phyloP scores from a whole-genome alignment of 202 grass and related monocot species.

The Setaria italica region DNA sequence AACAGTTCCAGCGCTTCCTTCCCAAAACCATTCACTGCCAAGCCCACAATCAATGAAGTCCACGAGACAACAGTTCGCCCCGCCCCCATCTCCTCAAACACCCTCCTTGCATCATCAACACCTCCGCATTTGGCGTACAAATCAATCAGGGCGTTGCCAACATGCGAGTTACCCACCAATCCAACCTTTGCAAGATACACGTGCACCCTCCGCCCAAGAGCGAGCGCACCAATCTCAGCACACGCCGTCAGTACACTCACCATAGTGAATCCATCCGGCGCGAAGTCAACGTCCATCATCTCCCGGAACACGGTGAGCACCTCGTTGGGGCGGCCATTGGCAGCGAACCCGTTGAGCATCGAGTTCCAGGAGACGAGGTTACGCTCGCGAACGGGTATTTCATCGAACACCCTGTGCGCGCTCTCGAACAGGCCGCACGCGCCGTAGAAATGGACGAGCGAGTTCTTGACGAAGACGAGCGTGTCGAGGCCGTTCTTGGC shows the following conservation, averaged over 20 bases:
- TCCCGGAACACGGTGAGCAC: constrained; percentile 71
- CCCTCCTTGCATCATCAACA: constrained; percentile 55
- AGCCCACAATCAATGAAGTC: constrained; percentile 70
- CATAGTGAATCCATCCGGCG: constrained; percentile 69
- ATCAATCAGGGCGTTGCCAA: constrained; percentile 74
- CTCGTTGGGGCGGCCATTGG: constrained; percentile 79
- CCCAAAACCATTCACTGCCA: constrained; percentile 77
- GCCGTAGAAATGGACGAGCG: constrained; percentile 68
- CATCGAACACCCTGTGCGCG: constrained; percentile 81
- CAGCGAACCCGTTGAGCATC: constrained; percentile 70
- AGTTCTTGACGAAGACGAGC: constrained; percentile 77
- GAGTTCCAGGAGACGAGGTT: constrained; percentile 88
- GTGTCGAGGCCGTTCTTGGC: constrained; percentile 60
- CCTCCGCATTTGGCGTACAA: constrained; percentile 77
- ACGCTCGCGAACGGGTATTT: constrained; percentile 56
- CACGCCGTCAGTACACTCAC: constrained; percentile 75
- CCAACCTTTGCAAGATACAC: constrained; percentile 61
- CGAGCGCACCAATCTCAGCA: constrained; percentile 58
- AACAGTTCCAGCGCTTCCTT: constrained; percentile 77
- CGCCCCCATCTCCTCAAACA: constrained; percentile 70
- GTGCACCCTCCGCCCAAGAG: constrained; percentile 73
- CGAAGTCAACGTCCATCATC: constrained; percentile 49
- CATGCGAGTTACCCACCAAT: constrained; percentile 60
- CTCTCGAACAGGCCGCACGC: constrained; percentile 67
- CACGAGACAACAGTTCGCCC: constrained; percentile 64